Base-by-base conservation (phyloP, 352 stramenopile species). In the Phytophthora colocasiae region DNA sequence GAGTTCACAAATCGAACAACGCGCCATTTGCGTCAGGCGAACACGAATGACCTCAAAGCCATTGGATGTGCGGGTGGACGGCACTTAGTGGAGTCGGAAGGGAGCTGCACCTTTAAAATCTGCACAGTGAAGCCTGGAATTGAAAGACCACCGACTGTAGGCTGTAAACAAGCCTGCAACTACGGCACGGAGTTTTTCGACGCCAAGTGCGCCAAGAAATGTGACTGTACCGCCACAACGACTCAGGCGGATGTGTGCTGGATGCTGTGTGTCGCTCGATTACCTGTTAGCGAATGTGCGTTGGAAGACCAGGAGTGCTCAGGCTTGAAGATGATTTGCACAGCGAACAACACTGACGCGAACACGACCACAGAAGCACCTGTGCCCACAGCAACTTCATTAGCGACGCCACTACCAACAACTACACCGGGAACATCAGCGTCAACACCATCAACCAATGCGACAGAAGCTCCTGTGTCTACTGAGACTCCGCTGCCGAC, bases 231-330 rank as follows among this genome's bases (percentile, higher is more conserved):
- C 15, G 43, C 39, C 31, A 66, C 63, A 63, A 83, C 59, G 6
- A 63, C 38, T 3, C 22, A 69, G 9, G 73, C 60, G 2, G 77
- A 78, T 6, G n/a, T 78, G 6, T 90, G 79, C 66, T 89, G 81
- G 81, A 89, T 89, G 79, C 57, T 85, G 10, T 90, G 81, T 41
- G 72, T 81, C 5, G 56, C 54, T 49, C 58, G 47, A 15, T 52
- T 80, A 1, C 52, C 52, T 4, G 54, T 61, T 43, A 47, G 36
- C 14, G 48, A 71, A 39, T 86, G 80, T 55, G 27, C 70, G 1
- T 26, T 77, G 40, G 58, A 73, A 66, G 49, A 74, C 17, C 78
- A 82, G 44, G 61, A 58, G 27, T 86, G 78, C 36, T 75, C 57
- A 15, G 69, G 69, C 15, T 63, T 78, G 27, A 67, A 64, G 34